These are phyloP conservation scores for Cryphonectria naterciae DNA, from an alignment of 2,329 filamentous ascomycete genomes.

Conservation along the genomic window DNA sequence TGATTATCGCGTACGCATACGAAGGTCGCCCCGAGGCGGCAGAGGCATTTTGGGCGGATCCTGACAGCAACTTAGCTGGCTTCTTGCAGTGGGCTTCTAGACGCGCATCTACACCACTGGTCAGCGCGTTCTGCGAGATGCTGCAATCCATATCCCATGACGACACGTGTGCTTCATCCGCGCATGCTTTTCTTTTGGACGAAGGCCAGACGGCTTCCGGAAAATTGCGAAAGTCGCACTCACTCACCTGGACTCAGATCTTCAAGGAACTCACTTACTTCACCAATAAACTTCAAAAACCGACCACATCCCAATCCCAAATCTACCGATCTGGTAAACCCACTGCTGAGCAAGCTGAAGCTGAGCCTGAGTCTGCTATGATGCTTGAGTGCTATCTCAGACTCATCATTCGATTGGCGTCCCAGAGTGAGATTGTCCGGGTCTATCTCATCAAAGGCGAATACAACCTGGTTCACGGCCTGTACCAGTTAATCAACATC, in stretches of 20 bases:
- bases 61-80: slow-evolving; percentile 89
- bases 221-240: slow-evolving; percentile 80
- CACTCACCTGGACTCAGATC: slow-evolving; percentile 91
- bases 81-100: slow-evolving; percentile 98
- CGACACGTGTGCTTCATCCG: slow-evolving; percentile 78
- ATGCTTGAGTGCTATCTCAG: slow-evolving; percentile 96
- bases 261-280: slow-evolving; percentile 89
- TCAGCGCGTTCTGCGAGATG: slow-evolving; percentile 97
- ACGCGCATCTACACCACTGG: slow-evolving; percentile 91
- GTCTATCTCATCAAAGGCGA: slow-evolving; percentile 67
- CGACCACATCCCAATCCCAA: slow-evolving; percentile 57
- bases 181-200: slow-evolving; percentile 88
- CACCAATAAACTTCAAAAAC: slow-evolving; percentile 70
- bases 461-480: slow-evolving; percentile 71
- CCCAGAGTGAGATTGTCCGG: slow-evolving; percentile 73
- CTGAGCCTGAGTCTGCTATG: slow-evolving; percentile 89
- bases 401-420: slow-evolving; percentile 79
- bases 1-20: slow-evolving; percentile 91
- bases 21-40: slow-evolving; percentile 84
- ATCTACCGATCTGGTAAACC: slow-evolving; percentile 64
- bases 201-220: slow-evolving; percentile 75
- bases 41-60: slow-evolving; percentile 87
- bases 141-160: slow-evolving; percentile 85
- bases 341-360: slow-evolving; percentile 70
- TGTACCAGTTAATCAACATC: slow-evolving; percentile 81